Base-by-base conservation (phyloP, 352 stramenopile genomes). In the Hyphochytrium catenoides region DNA sequence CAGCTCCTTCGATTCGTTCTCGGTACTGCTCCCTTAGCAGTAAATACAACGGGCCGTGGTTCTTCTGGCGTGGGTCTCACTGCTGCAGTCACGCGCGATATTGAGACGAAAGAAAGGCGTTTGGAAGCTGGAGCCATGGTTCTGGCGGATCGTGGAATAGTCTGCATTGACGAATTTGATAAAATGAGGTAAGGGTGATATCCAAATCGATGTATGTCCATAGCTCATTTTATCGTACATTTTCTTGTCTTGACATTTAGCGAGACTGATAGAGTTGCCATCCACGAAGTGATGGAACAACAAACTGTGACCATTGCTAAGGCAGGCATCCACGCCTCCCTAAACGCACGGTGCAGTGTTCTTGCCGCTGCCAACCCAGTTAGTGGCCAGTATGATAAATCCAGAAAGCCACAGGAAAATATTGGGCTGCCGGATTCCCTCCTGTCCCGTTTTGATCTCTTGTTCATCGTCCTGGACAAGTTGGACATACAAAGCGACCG, bases 231-330 rank as follows among this genome's bases (percentile, higher is more conserved):
- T n/a, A n/a, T n/a, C n/a, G n/a, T n/a, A n/a, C n/a, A n/a, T n/a
- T n/a, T n/a, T n/a, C n/a, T n/a, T 18, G 36, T 49, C 29, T 12
- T 27, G 5, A 6, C 34, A 30, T 44, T 24, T 34, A 69, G 66
- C 50, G 68, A 96, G 54, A 75, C 71, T 9, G 89, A 98, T 76
- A 79, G 89, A 26, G 93, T 99, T 14, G 91, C 93, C 3, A 99
- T 98, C 48, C 93, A 99, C 67, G 93, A 99, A 76, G 67, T 79
- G 32, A 99, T 99, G 93, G 93, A 99, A 57, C 93, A 99, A 52
- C 93, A 99, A 50, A 98, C 93, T 1, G 89, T 99, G 3, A 98
- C 91, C 2, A 98, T 99, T 57, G 87, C 91, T 26, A 99, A 99
- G 62, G 93, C 91, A 3, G 92, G 93, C 12, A 97, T 99, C 47